phyloP scores from a whole-genome alignment of 108 stramenopile genomes.

The Discostella pseudostelligera region DNA sequence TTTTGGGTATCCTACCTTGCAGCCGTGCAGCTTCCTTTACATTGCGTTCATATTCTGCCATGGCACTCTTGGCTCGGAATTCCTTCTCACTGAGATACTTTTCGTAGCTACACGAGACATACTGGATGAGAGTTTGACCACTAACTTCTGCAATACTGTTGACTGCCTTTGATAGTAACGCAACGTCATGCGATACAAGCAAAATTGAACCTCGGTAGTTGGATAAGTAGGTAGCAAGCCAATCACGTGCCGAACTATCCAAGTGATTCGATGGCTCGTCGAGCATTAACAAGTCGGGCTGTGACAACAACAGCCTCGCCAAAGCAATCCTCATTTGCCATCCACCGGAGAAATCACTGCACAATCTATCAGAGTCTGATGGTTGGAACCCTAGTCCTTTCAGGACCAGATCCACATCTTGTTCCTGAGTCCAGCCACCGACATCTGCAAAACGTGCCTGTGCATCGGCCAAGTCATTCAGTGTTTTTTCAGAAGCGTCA shows the following conservation, averaged over 20 bases:
- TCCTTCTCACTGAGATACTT: slow-evolving; percentile 79
- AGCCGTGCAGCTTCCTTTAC: slow-evolving; percentile 80
- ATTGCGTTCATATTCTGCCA: slow-evolving; percentile 83
- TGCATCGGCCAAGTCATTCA: slow-evolving; percentile 64
- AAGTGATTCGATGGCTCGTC: slow-evolving; percentile 91
- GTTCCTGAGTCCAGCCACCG: slow-evolving; percentile 89
- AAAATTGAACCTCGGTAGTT: slow-evolving; percentile 83
- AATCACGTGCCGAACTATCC: slow-evolving; percentile 66
- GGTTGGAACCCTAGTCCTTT: slow-evolving; percentile 85
- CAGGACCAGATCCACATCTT: slow-evolving; percentile 76
- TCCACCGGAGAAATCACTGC: slow-evolving; percentile 88
- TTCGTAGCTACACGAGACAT: slow-evolving; percentile 68
- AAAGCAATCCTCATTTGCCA: slow-evolving; percentile 96
- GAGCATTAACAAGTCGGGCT: slow-evolving; percentile 77
- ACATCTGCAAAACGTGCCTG: slow-evolving; percentile 64
- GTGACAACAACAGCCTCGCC: slow-evolving; percentile 79
- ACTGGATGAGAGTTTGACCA: slow-evolving; percentile 55
- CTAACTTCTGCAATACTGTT: slow-evolving; percentile 86
- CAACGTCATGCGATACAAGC: slow-evolving; percentile 86
- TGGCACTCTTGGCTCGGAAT: slow-evolving; percentile 68
- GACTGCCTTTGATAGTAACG: slow-evolving; percentile 66
- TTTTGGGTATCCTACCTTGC: slow-evolving; percentile 34
- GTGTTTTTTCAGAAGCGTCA: slow-evolving; percentile 58
- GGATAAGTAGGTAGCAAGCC: slow-evolving; percentile 83
- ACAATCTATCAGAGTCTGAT: slow-evolving; percentile 69